phyloP scores from a whole-genome alignment of 192 early-diverging fungal species.

The Rhizophagus prolifer region DNA sequence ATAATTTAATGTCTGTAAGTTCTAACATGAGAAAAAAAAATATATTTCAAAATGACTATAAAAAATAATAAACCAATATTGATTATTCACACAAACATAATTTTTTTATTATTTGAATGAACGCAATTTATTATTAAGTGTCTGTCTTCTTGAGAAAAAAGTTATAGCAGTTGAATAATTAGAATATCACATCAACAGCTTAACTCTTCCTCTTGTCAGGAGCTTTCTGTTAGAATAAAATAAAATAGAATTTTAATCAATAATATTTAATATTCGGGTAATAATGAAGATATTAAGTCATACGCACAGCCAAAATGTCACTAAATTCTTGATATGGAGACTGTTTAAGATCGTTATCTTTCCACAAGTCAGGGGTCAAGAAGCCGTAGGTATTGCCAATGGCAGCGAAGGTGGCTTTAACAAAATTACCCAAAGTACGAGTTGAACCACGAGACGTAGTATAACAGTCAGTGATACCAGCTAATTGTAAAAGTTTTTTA shows the following conservation, averaged over 20 bases:
- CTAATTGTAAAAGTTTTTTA: conserved; percentile 96
- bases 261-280: conserved; percentile 8
- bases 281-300: conserved; percentile 25
- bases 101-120: not conserved
- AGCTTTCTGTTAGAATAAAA: conserved; percentile 18
- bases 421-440: conserved; percentile 98
- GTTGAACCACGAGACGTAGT: conserved; percentile 95
- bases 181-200: not conserved
- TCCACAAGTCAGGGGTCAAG: conserved; percentile 97
- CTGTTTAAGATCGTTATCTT: conserved; percentile 83
- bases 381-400: conserved; percentile 96
- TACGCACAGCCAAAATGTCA: conserved; percentile 68
- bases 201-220: conserved; percentile 22
- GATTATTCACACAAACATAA: too few species aligned
- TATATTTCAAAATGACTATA: too few species aligned
- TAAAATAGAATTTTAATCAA: not conserved
- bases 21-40: too few species aligned
- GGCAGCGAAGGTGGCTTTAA: conserved; percentile 98
- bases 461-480: conserved; percentile 98
- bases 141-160: not conserved
- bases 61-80: too few species aligned
- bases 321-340: conserved; percentile 90
- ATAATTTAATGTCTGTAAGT: too few species aligned
- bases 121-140: not conserved
- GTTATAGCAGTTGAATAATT: too few species aligned